phyloP scores from a whole-genome alignment of 768 basidiomycete genomes.

The Auriscalpium orientale region DNA sequence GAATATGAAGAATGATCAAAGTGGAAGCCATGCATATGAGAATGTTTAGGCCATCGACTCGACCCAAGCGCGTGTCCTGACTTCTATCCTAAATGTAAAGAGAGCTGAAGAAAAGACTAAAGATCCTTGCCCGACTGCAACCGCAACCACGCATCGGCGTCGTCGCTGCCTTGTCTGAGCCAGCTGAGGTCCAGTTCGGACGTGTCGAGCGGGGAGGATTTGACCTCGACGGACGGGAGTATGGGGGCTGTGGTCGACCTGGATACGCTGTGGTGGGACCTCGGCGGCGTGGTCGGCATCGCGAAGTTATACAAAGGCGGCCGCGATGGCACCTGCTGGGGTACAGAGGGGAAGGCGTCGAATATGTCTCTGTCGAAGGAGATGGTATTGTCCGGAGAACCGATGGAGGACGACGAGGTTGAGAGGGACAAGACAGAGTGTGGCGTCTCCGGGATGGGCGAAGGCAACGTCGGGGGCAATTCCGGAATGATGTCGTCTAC shows the following conservation, averaged over 20 bases:
- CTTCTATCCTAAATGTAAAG: too few species aligned
- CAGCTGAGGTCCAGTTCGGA: background rate
- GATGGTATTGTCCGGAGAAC: slow-evolving; percentile 29
- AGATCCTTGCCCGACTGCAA: background rate
- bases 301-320: slow-evolving; percentile 6
- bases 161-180: background rate
- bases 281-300: background rate
- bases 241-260: slow-evolving; percentile 1
- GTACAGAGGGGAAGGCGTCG: slow-evolving; percentile 69
- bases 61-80: too few species aligned
- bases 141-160: background rate
- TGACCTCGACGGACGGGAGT: background rate
- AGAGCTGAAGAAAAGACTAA: too few species aligned
- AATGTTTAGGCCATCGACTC: too few species aligned
- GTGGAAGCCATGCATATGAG: too few species aligned
- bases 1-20: too few species aligned
- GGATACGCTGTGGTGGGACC: slow-evolving; percentile 3
- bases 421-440: slow-evolving; percentile 34
- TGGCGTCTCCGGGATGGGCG: slow-evolving; percentile 12
- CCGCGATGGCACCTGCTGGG: slow-evolving; percentile 30
- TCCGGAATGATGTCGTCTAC: slow-evolving; percentile 12
- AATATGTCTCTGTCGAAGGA: slow-evolving; percentile 51
- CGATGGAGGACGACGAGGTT: slow-evolving; percentile 23
- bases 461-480: background rate
- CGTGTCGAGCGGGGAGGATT: background rate